Conservation (phyloP, 495 filamentous ascomycete species). For the Penicillium cataractarum region DNA sequence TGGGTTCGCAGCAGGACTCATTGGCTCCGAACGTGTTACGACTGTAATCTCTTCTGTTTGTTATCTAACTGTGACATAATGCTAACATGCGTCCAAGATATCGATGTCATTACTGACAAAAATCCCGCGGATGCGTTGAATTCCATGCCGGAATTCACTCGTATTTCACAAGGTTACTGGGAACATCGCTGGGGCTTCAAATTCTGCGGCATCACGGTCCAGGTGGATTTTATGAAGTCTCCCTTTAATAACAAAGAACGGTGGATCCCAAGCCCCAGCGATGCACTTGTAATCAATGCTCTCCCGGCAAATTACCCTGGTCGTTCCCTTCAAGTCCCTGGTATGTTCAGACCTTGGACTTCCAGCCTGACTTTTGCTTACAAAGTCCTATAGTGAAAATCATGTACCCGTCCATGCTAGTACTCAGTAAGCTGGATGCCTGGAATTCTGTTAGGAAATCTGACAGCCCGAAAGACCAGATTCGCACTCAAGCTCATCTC, state of each 20-base stretch:
- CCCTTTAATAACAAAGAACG: not conserved
- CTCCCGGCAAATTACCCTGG: not conserved
- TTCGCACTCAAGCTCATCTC: not conserved
- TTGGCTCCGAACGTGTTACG: not conserved
- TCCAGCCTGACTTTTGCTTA: not conserved
- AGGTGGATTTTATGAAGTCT: not conserved
- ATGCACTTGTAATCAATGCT: too few relatives aligned
- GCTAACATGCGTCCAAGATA: not conserved
- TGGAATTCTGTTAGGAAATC: not conserved
- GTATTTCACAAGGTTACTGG: not conserved
- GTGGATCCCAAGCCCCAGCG: not conserved
- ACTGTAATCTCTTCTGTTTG: not conserved
- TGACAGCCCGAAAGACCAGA: not conserved
- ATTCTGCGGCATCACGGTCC: not conserved
- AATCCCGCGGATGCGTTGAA: not conserved
- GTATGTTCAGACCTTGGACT: not conserved
- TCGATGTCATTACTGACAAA: not conserved
- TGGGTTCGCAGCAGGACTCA: not conserved
- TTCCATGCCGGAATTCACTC: not conserved
- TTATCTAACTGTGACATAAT: not conserved
- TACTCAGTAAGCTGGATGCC: not conserved
- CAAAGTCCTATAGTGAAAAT: not conserved
- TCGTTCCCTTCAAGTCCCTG: not conserved
- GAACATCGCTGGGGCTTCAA: too few relatives aligned
- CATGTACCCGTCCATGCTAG: not conserved